Evolutionary conservation across 2,329 filamentous ascomycete genomes (phyloP).

Genomic region (Paraconiothyrium sp.): DNA sequence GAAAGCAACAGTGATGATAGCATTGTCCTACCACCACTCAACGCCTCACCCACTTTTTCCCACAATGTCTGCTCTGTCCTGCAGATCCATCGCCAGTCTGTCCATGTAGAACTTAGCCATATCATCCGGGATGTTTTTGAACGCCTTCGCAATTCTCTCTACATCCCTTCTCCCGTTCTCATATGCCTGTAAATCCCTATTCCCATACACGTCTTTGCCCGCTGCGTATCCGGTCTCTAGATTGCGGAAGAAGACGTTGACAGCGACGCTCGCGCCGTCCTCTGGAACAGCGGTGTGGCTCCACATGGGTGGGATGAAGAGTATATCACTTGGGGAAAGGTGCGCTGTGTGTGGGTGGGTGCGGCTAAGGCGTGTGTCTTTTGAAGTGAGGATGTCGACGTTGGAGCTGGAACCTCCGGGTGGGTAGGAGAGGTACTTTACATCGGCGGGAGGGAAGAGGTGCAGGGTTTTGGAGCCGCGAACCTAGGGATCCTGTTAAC

Average conservation of each 20-base stretch:
- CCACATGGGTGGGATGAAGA: constrained; percentile 87
- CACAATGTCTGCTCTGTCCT: constrained; percentile 42
- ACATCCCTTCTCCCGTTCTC: constrained; percentile 81
- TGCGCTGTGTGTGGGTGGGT: constrained; percentile 72
- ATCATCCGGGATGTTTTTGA: constrained; percentile 71
- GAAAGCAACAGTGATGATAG: background rate
- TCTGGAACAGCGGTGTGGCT: constrained; percentile 74
- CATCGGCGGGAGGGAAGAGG: constrained; percentile 81
- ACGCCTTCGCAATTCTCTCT: constrained; percentile 70
- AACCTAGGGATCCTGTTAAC: constrained; percentile 52
- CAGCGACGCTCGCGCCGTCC: constrained; percentile 71
- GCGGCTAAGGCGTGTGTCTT: constrained; percentile 30
- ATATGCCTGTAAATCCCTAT: constrained; percentile 83
- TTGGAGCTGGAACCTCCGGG: constrained; percentile 83
- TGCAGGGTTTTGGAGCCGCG: constrained; percentile 76
- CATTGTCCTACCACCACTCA: background rate
- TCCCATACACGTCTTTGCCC: constrained; percentile 87
- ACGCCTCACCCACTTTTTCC: constrained; percentile 5
- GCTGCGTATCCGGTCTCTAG: constrained; percentile 73
- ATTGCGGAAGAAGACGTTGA: constrained; percentile 90
- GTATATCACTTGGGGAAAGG: constrained; percentile 75
- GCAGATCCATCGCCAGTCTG: constrained; percentile 75
- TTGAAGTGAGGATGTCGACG: constrained; percentile 70
- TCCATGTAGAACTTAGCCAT: constrained; percentile 79
- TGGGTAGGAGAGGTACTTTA: constrained; percentile 73